Evolutionary conservation across 2,329 filamentous ascomycete species (phyloP).

Genomic region (Ophiocordyceps unilateralis): DNA sequence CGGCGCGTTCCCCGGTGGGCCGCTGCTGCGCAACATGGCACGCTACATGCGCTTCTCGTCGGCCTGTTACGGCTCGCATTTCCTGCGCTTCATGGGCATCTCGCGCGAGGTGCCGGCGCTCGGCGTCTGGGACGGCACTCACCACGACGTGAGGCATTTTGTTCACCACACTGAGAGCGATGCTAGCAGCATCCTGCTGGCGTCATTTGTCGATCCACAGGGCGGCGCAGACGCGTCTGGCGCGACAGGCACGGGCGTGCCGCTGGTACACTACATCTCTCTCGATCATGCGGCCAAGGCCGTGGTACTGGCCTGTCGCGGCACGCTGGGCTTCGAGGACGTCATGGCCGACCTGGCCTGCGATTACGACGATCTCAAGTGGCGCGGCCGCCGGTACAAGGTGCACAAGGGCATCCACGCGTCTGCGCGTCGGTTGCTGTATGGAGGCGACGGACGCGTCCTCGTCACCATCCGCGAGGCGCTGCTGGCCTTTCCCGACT

Average conservation of each 20-base stretch:
- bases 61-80: constrained; percentile 46
- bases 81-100: constrained; percentile 46
- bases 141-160: constrained; percentile 45
- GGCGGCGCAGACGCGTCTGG: constrained; percentile 49
- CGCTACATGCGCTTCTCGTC: constrained; percentile 51
- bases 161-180: constrained; percentile 43
- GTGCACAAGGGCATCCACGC: constrained; percentile 63
- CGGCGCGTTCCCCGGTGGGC: constrained; percentile 40
- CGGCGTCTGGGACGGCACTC: constrained; percentile 27
- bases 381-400: constrained; percentile 47
- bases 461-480: constrained; percentile 48
- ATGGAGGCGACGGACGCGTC: constrained; percentile 49
- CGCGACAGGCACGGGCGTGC: constrained; percentile 47
- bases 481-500: constrained; percentile 47
- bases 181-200: constrained; percentile 42
- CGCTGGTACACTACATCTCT: constrained; percentile 56
- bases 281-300: constrained; percentile 56
- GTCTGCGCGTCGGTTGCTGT: constrained; percentile 49
- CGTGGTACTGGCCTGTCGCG: constrained; percentile 54
- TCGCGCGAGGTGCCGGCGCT: constrained; percentile 28
- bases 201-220: constrained; percentile 53
- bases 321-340: constrained; percentile 58
- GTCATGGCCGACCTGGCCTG: constrained; percentile 59
- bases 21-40: constrained; percentile 43
- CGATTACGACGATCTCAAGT: constrained; percentile 48